Conservation (phyloP, 495 filamentous ascomycete species). For the Terfezia boudieri region DNA sequence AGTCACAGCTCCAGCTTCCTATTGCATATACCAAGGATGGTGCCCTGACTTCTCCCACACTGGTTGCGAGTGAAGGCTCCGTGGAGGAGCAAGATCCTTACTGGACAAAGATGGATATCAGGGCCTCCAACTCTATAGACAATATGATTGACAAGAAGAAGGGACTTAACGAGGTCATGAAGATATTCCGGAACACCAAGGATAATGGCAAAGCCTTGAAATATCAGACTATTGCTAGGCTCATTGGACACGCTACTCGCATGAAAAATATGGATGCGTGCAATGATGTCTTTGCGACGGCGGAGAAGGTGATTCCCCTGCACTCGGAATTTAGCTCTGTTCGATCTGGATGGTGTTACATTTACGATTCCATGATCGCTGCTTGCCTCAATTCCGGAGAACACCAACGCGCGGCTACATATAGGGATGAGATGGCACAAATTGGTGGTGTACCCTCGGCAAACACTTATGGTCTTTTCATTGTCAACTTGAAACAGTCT, state of each 20-base stretch:
- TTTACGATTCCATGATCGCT: constrained; percentile 88
- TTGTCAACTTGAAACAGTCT: constrained; percentile 89
- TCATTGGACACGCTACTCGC: constrained; percentile 76
- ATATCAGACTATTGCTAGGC: constrained; percentile 69
- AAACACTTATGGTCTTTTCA: constrained; percentile 95
- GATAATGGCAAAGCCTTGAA: background rate
- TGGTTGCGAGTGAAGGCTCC: constrained; percentile 19
- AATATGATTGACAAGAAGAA: constrained; percentile 60
- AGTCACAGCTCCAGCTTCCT: background rate
- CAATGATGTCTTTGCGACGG: constrained; percentile 70
- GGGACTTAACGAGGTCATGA: constrained; percentile 59
- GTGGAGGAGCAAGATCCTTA: constrained; percentile 82
- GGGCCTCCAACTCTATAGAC: constrained; percentile 69
- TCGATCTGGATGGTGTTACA: constrained; percentile 73
- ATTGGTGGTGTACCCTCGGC: constrained; percentile 81
- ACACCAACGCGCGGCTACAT: constrained; percentile 53
- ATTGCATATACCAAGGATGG: constrained; percentile 9
- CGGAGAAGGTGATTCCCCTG: constrained; percentile 64
- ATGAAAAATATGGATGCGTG: constrained; percentile 48
- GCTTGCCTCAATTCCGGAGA: constrained; percentile 71
- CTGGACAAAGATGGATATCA: constrained; percentile 68
- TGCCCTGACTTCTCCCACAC: constrained; percentile 4
- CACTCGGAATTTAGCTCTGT: constrained; percentile 61
- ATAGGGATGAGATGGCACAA: constrained; percentile 61
- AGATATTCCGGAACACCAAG: constrained; percentile 60